Conservation (phyloP, 257 asterid genomes). For the Euphrasia confusa region DNA sequence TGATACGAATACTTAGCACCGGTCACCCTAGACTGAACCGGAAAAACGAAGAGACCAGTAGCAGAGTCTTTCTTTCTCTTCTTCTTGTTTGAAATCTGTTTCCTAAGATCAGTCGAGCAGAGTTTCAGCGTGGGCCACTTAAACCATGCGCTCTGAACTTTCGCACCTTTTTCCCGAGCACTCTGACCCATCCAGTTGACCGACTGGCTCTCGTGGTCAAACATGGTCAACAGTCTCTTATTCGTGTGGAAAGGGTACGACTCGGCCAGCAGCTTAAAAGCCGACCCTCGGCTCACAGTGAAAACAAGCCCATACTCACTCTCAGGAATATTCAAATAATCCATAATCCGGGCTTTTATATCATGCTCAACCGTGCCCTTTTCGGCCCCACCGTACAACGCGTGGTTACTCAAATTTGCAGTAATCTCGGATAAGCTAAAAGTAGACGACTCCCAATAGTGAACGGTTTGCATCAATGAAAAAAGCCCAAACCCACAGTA, state of each 20-base stretch:
- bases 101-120: constrained; percentile 88
- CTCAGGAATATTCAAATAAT: constrained; percentile 93
- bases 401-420: constrained; percentile 95
- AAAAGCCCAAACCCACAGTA: constrained; percentile 97
- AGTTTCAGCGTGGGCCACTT: constrained; percentile 96
- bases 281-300: constrained; percentile 97
- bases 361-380: constrained; percentile 82
- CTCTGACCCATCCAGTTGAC: constrained; percentile 97
- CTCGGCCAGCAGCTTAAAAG: constrained; percentile 85
- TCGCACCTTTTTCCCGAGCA: constrained; percentile 94
- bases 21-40: constrained; percentile 93
- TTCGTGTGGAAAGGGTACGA: constrained; percentile 95
- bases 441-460: constrained; percentile 93
- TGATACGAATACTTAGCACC: constrained; percentile 98
- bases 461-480: constrained; percentile 89
- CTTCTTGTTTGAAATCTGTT: constrained; percentile 82
- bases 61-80: constrained; percentile 88
- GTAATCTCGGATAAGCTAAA: constrained; percentile 94
- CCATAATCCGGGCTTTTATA: constrained; percentile 82
- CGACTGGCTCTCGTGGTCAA: constrained; percentile 95
- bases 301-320: constrained; percentile 94
- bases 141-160: constrained; percentile 93
- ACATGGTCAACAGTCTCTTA: constrained; percentile 91
- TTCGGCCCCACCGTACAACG: constrained; percentile 93
- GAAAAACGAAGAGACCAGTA: constrained; percentile 89